Base-by-base conservation (phyloP, 1,139 yeast species). In the Pichia sp. region DNA sequence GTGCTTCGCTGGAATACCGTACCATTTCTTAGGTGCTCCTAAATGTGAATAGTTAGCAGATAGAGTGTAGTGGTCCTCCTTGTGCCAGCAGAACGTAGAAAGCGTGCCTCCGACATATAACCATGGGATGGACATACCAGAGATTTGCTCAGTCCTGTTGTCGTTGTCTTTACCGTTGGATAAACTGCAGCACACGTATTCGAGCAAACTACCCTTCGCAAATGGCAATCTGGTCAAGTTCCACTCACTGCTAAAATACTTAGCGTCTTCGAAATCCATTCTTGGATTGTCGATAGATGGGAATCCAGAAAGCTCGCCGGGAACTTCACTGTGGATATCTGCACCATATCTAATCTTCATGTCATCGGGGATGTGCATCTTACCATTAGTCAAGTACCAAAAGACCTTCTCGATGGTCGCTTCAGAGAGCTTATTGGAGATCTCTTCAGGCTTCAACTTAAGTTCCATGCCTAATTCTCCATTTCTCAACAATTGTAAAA, bases 101-200 rank as follows among this genome's bases (percentile, higher is more conserved):
- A 84, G 75, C 34, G 84, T 69, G 2, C 88, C 83, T 0, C 94
- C 94, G 24, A 85, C 74, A 57, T 85, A 85, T 10, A 85, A 72
- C 94, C 94, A 85, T 1, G 94, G 94, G 8, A 83, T 74, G 0
- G 93, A 85, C 91, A 85, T 85, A 2, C 94, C 94, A 0, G 90
- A 81, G 2, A 85, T 84, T 77, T 76, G 50, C 21, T 44, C 46
- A n/a, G 31, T 39, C 3, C 11, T 17, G n/a, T 42, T 28, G 2
- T 33, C 20, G 11, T 15, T 31, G 1, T 36, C 37, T 9, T 19
- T 30, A 20, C 40, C 40, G n/a, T 28, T 21, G 9, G 10, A 33
- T 32, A 43, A 21, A 18, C 40, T 42, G 17, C 36, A 31, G 34
- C 56, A 53, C 50, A 83, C 73, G 57, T 75, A 76, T 51, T 79